Evolutionary conservation across 495 filamentous ascomycete species (phyloP).

Genomic region (Amorphotheca resinae): DNA sequence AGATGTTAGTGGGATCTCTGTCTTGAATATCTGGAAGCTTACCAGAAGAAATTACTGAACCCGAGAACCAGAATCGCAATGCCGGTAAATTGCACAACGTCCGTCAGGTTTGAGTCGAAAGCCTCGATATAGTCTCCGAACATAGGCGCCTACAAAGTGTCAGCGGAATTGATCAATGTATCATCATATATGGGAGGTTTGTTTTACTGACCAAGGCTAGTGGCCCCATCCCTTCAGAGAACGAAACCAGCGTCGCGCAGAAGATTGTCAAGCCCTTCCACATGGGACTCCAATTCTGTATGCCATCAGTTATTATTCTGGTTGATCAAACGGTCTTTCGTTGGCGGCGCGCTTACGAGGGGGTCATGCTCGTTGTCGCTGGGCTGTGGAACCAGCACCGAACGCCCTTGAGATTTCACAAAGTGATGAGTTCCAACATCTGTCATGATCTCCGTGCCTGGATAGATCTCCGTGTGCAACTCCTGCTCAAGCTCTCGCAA

Average conservation of each 20-base stretch:
- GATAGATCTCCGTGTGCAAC: constrained; percentile 43
- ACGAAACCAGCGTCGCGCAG: constrained; percentile 15
- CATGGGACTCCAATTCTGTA: constrained; percentile 25
- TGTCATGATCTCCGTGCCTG: constrained; percentile 51
- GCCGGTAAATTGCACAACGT: constrained; percentile 25
- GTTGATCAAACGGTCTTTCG: constrained; percentile 37
- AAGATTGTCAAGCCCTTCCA: constrained; percentile 15
- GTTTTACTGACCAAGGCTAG: constrained; percentile 12
- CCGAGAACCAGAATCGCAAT: constrained; percentile 51
- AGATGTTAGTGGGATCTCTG: neutral
- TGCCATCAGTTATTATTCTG: constrained; percentile 34
- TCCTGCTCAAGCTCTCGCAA: constrained; percentile 29
- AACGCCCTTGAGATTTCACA: constrained; percentile 31
- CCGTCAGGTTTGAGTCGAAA: constrained; percentile 12
- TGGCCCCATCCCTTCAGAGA: constrained; percentile 15
- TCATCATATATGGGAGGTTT: no score
- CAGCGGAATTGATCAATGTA: neutral
- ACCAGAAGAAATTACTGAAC: constrained; percentile 54
- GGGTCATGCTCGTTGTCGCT: constrained; percentile 42
- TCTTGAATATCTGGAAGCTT: neutral
- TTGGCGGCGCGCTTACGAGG: constrained; percentile 42
- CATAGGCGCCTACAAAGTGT: constrained; percentile 14
- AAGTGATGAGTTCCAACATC: constrained; percentile 49
- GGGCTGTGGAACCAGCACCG: constrained; percentile 39
- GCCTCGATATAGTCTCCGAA: constrained; percentile 17